Evolutionary conservation across 441 rosid genomes (phyloP).

Genomic region (Erysimum pusillum): DNA sequence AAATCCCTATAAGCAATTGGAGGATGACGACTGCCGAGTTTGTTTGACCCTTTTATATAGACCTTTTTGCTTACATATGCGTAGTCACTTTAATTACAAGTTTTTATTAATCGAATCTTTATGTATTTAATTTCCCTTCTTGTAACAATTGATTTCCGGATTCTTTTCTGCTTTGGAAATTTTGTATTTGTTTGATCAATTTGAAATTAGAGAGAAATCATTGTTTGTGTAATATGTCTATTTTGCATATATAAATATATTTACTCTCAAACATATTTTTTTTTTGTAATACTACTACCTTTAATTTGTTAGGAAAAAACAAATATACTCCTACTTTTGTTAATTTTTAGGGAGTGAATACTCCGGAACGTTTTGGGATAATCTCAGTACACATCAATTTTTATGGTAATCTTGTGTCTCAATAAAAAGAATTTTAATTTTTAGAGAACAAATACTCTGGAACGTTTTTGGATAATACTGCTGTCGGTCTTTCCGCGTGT

Average conservation of each 20-base stretch:
- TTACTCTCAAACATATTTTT: no score
- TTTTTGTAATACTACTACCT: no score
- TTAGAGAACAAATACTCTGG: background rate
- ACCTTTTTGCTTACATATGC: background rate
- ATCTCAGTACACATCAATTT: no score
- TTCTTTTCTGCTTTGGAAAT: background rate
- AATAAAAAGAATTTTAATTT: background rate
- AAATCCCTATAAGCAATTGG: background rate
- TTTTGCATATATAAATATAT: no score
- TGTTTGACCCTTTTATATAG: slow-evolving; percentile 36
- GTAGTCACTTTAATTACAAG: background rate
- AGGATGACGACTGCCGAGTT: background rate
- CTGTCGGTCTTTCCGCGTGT: slow-evolving; percentile 3
- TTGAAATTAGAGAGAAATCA: no score
- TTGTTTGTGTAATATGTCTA: no score
- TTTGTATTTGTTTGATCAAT: no score
- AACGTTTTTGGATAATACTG: background rate
- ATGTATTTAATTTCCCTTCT: background rate
- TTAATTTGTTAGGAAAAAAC: no score
- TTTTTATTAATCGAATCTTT: slow-evolving; percentile 16
- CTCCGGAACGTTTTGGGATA: no score
- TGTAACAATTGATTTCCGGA: background rate
- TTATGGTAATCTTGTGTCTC: background rate
- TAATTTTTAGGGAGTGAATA: no score
- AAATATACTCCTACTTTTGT: no score